Evolutionary conservation across 495 filamentous ascomycete genomes (phyloP), one percentile per base, ranked within the genome.

Genomic region (Penicillium chermesinum): DNA sequence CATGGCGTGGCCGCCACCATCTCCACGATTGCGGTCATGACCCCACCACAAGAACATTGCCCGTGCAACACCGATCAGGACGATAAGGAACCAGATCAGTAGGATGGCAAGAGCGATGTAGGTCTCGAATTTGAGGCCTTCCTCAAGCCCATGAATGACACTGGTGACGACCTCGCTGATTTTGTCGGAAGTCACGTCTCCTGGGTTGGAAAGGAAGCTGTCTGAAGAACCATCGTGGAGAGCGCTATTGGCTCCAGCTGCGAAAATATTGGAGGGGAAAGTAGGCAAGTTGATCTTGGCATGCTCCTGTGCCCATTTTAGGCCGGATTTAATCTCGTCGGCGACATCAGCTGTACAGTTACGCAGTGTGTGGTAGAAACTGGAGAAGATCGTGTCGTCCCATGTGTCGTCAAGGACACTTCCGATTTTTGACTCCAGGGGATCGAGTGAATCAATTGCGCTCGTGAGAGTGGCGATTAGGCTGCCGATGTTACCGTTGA

Each of bases 281-380:
- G 77, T 60, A 0, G 94, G 93, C 58, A 98, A 85, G 48, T 81
- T 69, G 53, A 98, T 76, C 41, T 94, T 79, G 1, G 94, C 90
- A 55, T 96, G 61, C 54, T 97, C 84, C 47, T 82, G 74, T 25
- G 94, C 84, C 89, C 90, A 98, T 0, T 87, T 94, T 0, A 97
- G 79, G 7, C 86, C 93, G 54, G 84, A 82, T 61, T 97, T 75
- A 51, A 97, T 76, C 9, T 81, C 71, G 12, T 80, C 78, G 48
- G 91, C 91, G 48, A 89, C 64, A n/a, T 75, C 80, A 45, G 94
- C 76, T 9, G 94, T 59, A 52, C 89, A 94, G 53, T 85, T 73
- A 44, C 90, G 78, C 14, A 95, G 73, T 3, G 84, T 86, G 34
- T 77, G 68, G 38, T 95, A 76, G 0, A 89, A 86, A 3, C 80